Conservation (phyloP, 1,139 yeast species). For the Meyerozyma guilliermondii region DNA sequence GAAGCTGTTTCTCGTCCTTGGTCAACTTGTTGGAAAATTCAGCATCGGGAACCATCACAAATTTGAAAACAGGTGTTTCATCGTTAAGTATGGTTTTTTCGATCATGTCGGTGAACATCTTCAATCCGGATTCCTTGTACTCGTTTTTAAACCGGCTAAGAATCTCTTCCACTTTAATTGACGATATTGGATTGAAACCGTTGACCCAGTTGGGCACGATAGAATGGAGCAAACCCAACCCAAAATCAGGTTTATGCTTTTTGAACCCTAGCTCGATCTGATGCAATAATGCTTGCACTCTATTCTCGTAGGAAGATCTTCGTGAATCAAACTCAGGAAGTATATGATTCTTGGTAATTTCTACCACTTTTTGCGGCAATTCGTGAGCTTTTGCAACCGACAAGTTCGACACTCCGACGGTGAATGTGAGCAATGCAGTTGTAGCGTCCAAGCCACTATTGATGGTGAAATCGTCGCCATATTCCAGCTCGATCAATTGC, state of each 20-base stretch:
- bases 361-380: constrained; percentile 41
- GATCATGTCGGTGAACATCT: constrained; percentile 55
- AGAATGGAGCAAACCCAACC: constrained; percentile 70
- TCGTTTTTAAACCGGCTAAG: constrained; percentile 58
- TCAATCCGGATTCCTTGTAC: constrained; percentile 47
- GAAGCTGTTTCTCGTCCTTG: constrained; percentile 52
- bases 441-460: constrained; percentile 86
- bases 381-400: constrained; percentile 42
- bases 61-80: constrained; percentile 54
- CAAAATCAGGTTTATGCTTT: constrained; percentile 88
- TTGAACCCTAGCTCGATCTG: constrained; percentile 81
- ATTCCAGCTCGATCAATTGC: constrained; percentile 73
- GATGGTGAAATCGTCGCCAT: constrained; percentile 82
- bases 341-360: constrained; percentile 31
- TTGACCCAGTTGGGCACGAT: constrained; percentile 83
- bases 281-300: constrained; percentile 80
- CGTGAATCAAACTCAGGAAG: constrained; percentile 38
- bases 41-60: constrained; percentile 69
- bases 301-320: constrained; percentile 48
- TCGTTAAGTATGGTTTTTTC: constrained; percentile 44
- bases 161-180: constrained; percentile 60
- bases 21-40: constrained; percentile 44
- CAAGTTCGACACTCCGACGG: constrained; percentile 83
- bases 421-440: constrained; percentile 72
- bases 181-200: constrained; percentile 63